Evolutionary conservation across 331 rosid species (phyloP), one percentile per base, ranked within the genome.

Genomic region (Phaseolus coccineus): DNA sequence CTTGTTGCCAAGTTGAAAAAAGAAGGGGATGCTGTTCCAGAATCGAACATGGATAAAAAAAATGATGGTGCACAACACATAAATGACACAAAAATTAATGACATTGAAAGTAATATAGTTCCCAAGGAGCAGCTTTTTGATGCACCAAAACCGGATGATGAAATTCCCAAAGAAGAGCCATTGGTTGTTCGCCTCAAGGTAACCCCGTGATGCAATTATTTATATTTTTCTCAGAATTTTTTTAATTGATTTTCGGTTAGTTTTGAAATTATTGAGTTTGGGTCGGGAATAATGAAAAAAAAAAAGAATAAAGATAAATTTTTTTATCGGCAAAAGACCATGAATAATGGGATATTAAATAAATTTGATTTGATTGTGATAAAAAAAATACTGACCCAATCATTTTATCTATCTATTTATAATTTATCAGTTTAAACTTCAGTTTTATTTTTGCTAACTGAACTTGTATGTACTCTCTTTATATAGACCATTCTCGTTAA

Each of bases 1-100:
- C 96, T 96, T 82, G 99, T 96, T 74, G 99, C 99, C 0, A 96
- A 90, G 92, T 90, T 96, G 84, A 96, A 91, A 91, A 96, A 89
- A 82, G 98, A 96, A 79, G 90, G 89, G 24, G 98, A 93, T 42
- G 80, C 90, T 78, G 86, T 86, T 51, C 86, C 88, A 30, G 97
- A 87, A 71, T 82, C 88, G 42, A 91, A 87, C 83, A 46, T 22
- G 51, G 94, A 93, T 62, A 84, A 84, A 74, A 90, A 87, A 70
- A 76, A 28, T 81, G 86, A 88, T 59, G 92, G 55, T 77, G 79
- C 77, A 22, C 87, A 87, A 77, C 76, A 76, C 55, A 70, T 57
- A 75, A 80, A 74, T 67, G 90, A 83, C 50, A 46, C 53, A 31
- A 89, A 87, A 87, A 11, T 64, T 51, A 78, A 81, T 68, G 87